phyloP scores from a whole-genome alignment of 2,329 filamentous ascomycete genomes.

The Cladorrhinum sp. region DNA sequence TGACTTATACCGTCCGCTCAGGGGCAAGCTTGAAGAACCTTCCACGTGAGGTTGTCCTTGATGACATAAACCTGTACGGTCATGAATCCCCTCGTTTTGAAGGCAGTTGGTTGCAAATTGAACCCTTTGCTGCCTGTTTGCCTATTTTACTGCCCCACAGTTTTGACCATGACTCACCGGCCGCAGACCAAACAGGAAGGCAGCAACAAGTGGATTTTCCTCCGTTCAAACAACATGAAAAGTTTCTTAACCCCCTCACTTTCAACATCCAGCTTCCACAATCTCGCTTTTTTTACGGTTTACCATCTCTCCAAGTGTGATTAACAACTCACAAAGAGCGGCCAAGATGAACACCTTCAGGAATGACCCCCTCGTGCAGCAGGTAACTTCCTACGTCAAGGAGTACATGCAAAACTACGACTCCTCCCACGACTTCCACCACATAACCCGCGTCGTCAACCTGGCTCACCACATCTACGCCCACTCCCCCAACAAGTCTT shows the following conservation, averaged over 20 bases:
- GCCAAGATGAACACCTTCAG: slow-evolving; percentile 28
- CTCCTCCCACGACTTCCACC: slow-evolving; percentile 81
- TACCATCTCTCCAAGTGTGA: too few relatives aligned
- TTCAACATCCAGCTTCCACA: neutral
- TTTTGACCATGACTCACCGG: slow-evolving; percentile 2
- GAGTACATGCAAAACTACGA: slow-evolving; percentile 76
- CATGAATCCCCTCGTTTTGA: neutral
- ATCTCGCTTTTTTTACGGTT: too few relatives aligned
- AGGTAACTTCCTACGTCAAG: slow-evolving; percentile 61
- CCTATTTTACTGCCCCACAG: slow-evolving; percentile 1
- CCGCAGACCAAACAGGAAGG: neutral
- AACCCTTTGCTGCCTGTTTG: neutral
- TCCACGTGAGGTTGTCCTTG: neutral
- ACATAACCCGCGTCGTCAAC: slow-evolving; percentile 76
- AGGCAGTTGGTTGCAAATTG: neutral
- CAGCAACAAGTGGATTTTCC: neutral
- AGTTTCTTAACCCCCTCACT: neutral
- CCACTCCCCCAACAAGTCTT: slow-evolving; percentile 38
- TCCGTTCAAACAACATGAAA: neutral
- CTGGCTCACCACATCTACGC: slow-evolving; percentile 65
- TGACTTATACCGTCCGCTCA: too few relatives aligned
- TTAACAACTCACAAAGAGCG: neutral
- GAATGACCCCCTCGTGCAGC: slow-evolving; percentile 48
- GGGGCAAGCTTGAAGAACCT: too few relatives aligned
- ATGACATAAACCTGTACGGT: neutral